These are phyloP conservation scores for Rubia occidens DNA, from an alignment of 305 asterid genomes.

Conservation along the genomic window DNA sequence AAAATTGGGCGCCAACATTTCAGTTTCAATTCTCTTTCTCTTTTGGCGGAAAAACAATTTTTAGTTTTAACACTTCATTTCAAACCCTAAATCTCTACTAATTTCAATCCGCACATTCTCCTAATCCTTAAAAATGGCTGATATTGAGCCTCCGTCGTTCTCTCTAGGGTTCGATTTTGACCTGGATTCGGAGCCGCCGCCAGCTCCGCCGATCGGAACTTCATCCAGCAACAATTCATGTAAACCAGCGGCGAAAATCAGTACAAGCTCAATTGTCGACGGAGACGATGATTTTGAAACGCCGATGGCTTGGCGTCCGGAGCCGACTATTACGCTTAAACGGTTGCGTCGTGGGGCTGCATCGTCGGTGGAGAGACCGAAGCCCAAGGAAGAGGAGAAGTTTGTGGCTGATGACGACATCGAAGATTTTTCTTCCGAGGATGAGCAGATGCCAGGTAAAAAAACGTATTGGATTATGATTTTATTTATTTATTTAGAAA, in stretches of 20 bases:
- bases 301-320: slow-evolving; percentile 29
- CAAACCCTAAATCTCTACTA: neutral
- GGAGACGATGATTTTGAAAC: slow-evolving; percentile 47
- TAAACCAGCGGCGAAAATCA: too few species aligned
- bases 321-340: slow-evolving; percentile 36
- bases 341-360: slow-evolving; percentile 58
- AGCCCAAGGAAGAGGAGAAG: slow-evolving; percentile 12
- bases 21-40: too few species aligned
- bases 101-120: neutral
- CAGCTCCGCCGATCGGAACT: too few species aligned
- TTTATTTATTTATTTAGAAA: neutral
- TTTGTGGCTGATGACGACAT: slow-evolving; percentile 59
- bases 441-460: slow-evolving; percentile 43
- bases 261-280: too few species aligned
- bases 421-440: slow-evolving; percentile 72
- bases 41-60: slow-evolving; percentile 8
- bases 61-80: neutral
- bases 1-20: too few species aligned
- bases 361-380: neutral
- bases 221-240: too few species aligned
- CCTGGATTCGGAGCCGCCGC: too few species aligned
- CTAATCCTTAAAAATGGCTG: slow-evolving; percentile 31
- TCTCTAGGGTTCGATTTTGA: slow-evolving; percentile 81
- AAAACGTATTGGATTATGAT: slow-evolving; percentile 5
- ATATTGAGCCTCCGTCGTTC: slow-evolving; percentile 64